Percentiles rank a stretch among this genome's conserved stretches.
These are phyloP conservation scores for Aurinia saxatilis DNA, from an alignment of 345 rosid genomes.

Conservation along the genomic window DNA sequence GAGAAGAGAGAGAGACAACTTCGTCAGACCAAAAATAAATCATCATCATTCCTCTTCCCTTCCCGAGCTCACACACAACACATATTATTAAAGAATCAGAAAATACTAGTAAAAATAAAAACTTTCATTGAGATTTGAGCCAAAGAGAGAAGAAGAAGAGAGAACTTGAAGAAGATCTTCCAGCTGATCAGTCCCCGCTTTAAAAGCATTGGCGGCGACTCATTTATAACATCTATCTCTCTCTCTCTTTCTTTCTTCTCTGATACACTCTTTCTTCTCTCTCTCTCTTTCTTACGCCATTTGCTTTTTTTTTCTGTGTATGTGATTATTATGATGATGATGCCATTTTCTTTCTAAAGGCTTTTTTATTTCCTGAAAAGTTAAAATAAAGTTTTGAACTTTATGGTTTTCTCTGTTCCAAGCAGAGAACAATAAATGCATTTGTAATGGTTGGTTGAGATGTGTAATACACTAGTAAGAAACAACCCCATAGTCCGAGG, in stretches of 20 bases:
- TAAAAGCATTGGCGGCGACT: conserved; percentile 79
- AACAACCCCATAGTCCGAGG: conserved; percentile 35
- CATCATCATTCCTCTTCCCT: conserved; percentile 26
- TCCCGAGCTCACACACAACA: neutral
- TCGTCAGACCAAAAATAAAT: conserved; percentile 36
- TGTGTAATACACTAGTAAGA: neutral
- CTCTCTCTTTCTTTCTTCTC: conserved; percentile 15
- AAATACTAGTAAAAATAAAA: neutral
- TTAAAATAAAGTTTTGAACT: conserved; percentile 7
- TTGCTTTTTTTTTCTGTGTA: conserved; percentile 3
- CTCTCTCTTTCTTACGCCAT: conserved; percentile 22
- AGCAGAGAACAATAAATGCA: conserved; percentile 23
- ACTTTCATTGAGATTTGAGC: conserved; percentile 46
- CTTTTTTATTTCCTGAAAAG: conserved; percentile 22
- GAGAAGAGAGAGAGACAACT: conserved; percentile 37
- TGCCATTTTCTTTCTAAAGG: conserved; percentile 20
- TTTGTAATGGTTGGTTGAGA: conserved; percentile 23
- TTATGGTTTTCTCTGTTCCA: conserved; percentile 23
- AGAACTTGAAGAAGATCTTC: conserved; percentile 17
- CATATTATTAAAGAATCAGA: neutral
- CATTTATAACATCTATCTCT: conserved; percentile 32
- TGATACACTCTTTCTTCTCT: conserved; percentile 16
- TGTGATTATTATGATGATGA: conserved; percentile 13
- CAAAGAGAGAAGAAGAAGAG: neutral
- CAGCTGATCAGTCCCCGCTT: conserved; percentile 45